Percentiles rank a stretch among this genome's conserved stretches.
phyloP scores from a whole-genome alignment of 2,329 filamentous ascomycete genomes.

The Lachnum nothofagi region DNA sequence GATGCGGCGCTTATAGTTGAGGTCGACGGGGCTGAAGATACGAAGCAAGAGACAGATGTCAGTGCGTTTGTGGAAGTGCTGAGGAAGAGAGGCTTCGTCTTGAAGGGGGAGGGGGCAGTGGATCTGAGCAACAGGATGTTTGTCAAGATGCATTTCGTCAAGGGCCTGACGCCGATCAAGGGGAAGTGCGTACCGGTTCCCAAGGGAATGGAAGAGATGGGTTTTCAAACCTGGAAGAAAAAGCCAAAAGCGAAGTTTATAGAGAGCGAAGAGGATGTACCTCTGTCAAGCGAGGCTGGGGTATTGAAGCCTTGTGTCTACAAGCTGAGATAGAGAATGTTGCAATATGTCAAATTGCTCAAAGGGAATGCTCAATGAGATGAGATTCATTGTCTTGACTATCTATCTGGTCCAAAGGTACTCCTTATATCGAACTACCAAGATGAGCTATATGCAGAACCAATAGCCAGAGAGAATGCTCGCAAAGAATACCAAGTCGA shows the following conservation, averaged over 20 bases:
- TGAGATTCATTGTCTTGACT: background rate
- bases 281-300: conserved; percentile 57
- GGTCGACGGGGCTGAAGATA: conserved; percentile 62
- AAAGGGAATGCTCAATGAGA: background rate
- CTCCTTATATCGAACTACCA: background rate
- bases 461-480: background rate
- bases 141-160: conserved; percentile 92
- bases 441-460: conserved; percentile 5
- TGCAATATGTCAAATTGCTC: background rate
- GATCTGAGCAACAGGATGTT: conserved; percentile 97
- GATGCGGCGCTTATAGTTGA: conserved; percentile 60
- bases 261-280: conserved; percentile 59
- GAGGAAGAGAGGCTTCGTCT: conserved; percentile 73
- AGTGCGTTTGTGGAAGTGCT: conserved; percentile 81
- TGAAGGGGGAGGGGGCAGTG: conserved; percentile 64
- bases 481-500: background rate
- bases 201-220: conserved; percentile 43
- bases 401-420: background rate
- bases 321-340: conserved; percentile 58
- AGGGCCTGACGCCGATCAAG: conserved; percentile 66
- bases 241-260: conserved; percentile 74
- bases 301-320: conserved; percentile 93
- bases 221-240: conserved; percentile 59
- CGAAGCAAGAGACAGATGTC: conserved; percentile 74
- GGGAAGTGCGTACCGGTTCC: conserved; percentile 62